phyloP scores from a whole-genome alignment of 148 eudicot species.

The Selenicereus undatus region DNA sequence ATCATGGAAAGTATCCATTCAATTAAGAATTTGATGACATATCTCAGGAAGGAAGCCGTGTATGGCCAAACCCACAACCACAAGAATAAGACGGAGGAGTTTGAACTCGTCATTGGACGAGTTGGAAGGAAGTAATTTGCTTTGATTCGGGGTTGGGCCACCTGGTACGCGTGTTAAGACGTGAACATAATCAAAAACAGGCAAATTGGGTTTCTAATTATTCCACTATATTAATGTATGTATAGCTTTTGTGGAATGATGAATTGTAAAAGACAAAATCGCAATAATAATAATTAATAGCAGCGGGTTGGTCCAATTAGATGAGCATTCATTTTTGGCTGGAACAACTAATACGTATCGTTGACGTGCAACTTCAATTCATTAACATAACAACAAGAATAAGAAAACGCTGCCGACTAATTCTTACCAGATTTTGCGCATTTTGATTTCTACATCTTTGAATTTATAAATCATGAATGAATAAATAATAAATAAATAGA shows the following conservation, averaged over 20 bases:
- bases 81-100: background rate
- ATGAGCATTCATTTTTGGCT: slow-evolving; percentile 9
- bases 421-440: slow-evolving; percentile 4
- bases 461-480: background rate
- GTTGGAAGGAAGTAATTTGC: background rate
- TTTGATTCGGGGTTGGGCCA: background rate
- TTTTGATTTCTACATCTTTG: background rate
- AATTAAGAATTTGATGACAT: no score
- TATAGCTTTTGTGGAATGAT: slow-evolving; percentile 11
- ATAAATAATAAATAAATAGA: no score
- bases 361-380: slow-evolving; percentile 16
- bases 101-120: background rate
- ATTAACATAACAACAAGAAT: background rate
- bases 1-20: no score
- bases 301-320: slow-evolving; percentile 21
- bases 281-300: background rate
- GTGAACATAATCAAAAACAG: slow-evolving; percentile 10
- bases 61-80: slow-evolving; percentile 9
- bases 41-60: background rate
- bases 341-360: slow-evolving; percentile 13
- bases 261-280: background rate
- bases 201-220: background rate
- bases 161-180: slow-evolving; percentile 9
- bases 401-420: background rate
- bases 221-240: background rate